Evolutionary conservation across 106 monocot species (phyloP), one percentile per base, ranked within the genome.

Genomic region (Xerophyta viscosa): DNA sequence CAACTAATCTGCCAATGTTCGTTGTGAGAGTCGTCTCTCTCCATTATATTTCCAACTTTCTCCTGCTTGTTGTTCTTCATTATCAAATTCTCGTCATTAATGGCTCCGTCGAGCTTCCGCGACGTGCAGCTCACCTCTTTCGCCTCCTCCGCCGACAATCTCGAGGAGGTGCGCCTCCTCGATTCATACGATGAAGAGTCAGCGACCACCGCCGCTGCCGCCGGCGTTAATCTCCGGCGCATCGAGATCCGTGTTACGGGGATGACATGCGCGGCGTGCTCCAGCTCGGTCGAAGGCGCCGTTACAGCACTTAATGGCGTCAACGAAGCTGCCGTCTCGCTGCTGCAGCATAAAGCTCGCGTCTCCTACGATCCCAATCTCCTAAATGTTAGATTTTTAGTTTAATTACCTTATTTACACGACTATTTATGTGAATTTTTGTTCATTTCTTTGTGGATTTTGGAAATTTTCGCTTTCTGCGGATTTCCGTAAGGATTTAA

Each of bases 231-330:
- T 33, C 27, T 31, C 46, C 41, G 59, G 61, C 55, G 50, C 21
- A 31, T 75, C 33, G 50, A 71, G 51, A 48, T 86, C n/a, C 72
- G 58, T 70, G 73, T 86, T 22, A 74, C 70, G 4, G 86, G 86
- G n/a, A 86, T 86, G 86, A 86, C 81, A 8, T 86, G 86, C 56
- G 77, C 86, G 7, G 86, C 86, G 4, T 86, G 86, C 61, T 74
- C 86, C 20, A 64, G 25, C 24, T 54, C 86, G 27, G 81, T 86
- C 4, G 86, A 86, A 63, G 58, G 46, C 22, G 77, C 86, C 13
- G 60, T 77, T 23, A 14, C 50, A 24, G 43, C 48, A 6, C 19
- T 81, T 12, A 36, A 23, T 27, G 86, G 86, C 22, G 77, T 87
- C 19, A 24, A 55, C 8, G n/a, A 11, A 24, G 86, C 66, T 24